Evolutionary conservation across 2,329 filamentous ascomycete species (phyloP).

Genomic region (Fusarium incarnatum): DNA sequence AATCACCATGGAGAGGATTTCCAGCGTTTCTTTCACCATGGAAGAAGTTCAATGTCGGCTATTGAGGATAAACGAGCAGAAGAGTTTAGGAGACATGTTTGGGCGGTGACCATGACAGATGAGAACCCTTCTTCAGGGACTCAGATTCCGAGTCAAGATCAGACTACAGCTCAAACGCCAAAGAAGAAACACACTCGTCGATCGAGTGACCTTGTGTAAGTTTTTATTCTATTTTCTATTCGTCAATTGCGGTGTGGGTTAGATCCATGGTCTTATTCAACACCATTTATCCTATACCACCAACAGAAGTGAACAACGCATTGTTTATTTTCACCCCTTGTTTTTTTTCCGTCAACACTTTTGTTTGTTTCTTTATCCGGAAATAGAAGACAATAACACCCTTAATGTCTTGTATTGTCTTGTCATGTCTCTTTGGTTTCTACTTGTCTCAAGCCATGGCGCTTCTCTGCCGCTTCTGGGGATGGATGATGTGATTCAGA

Average conservation of each 20-base stretch:
- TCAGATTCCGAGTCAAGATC: neutral
- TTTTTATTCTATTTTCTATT: slow-evolving; percentile 13
- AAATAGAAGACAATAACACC: neutral
- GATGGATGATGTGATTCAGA: neutral
- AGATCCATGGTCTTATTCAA: slow-evolving; percentile 2
- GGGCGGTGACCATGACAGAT: slow-evolving; percentile 46
- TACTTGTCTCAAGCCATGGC: neutral
- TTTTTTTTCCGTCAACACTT: neutral
- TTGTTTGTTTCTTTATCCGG: neutral
- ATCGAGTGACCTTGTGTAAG: slow-evolving; percentile 42
- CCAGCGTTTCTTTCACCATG: slow-evolving; percentile 44
- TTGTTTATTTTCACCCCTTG: neutral
- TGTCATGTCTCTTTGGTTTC: neutral
- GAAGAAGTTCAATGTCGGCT: slow-evolving; percentile 46
- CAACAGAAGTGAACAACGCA: neutral
- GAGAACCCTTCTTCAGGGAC: slow-evolving; percentile 36
- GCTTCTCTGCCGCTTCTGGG: neutral
- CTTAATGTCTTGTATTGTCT: neutral
- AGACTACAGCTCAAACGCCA: neutral
- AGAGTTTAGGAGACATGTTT: slow-evolving; percentile 45
- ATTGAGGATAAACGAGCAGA: slow-evolving; percentile 45
- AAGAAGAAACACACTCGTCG: slow-evolving; percentile 28
- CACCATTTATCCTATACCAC: slow-evolving; percentile 13
- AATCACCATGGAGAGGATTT: slow-evolving; percentile 46
- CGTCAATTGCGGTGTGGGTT: neutral